A percentile compares a stretch with the other conserved stretches of the same genome.
Conservation (phyloP, 495 filamentous ascomycete species). For the Chaetomium fimeti region DNA sequence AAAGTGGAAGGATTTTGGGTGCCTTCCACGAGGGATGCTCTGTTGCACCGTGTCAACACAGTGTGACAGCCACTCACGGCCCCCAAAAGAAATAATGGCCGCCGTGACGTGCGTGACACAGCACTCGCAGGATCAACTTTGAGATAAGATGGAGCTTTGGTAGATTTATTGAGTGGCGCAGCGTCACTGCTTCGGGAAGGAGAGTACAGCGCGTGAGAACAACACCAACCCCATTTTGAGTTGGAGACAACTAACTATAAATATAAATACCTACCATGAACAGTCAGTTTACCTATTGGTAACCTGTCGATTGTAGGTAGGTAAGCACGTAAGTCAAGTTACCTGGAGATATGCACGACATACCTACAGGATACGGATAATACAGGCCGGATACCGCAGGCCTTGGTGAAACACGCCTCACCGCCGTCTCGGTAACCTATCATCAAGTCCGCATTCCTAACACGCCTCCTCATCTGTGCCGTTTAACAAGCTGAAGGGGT, state of each 20-base stretch:
- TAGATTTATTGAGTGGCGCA: neutral
- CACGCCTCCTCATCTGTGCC: neutral
- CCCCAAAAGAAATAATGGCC: neutral
- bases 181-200: neutral
- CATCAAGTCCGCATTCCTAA: neutral
- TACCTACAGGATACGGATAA: no score
- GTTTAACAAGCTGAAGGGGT: neutral
- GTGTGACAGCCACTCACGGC: no score
- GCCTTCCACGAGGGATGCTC: no score
- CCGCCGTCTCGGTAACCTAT: neutral
- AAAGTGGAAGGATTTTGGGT: no score
- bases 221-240: neutral
- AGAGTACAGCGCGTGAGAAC: neutral
- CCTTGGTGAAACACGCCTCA: no score
- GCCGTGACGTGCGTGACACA: neutral
- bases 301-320: neutral
- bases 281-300: neutral
- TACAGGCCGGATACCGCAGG: neutral
- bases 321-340: no score
- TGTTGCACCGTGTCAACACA: no score
- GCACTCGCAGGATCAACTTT: no score
- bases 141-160: neutral
- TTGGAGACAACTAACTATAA: neutral
- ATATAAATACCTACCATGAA: no score
- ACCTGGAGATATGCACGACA: neutral